Evolutionary conservation across 2,329 filamentous ascomycete species (phyloP).

Genomic region (Microdochium trichocladiopsis): DNA sequence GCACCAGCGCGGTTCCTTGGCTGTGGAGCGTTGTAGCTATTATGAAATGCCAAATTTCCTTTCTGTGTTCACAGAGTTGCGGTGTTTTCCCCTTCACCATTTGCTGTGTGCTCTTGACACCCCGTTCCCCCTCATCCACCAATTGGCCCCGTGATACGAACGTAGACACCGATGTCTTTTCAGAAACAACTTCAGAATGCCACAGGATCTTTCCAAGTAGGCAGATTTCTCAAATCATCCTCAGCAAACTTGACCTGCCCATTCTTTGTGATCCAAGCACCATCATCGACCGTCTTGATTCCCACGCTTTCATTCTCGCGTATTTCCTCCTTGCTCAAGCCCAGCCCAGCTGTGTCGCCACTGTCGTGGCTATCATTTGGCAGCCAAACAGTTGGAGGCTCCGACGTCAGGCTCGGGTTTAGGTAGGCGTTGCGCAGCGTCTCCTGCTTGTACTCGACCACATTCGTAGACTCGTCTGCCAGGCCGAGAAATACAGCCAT

Average conservation of each 20-base stretch:
- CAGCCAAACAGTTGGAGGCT: constrained; percentile 57
- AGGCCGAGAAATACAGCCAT: constrained; percentile 14
- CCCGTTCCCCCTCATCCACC: no score
- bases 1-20: no score
- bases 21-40: no score
- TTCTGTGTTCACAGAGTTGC: no score
- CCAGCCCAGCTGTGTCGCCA: constrained; percentile 23
- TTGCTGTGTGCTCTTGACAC: no score
- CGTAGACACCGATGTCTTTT: no score
- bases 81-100: no score
- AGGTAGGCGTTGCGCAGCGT: constrained; percentile 18
- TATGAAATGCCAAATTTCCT: no score
- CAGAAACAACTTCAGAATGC: background rate
- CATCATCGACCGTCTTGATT: constrained; percentile 59
- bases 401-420: constrained; percentile 23
- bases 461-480: constrained; percentile 9
- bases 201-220: background rate
- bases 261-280: constrained; percentile 53
- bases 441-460: constrained; percentile 16
- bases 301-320: constrained; percentile 50
- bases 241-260: constrained; percentile 1
- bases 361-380: constrained; percentile 40
- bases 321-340: constrained; percentile 54
- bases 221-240: background rate
- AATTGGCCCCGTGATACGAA: no score